Base-by-base conservation (phyloP, 495 filamentous ascomycete genomes). In the Penicillium turbatum region DNA sequence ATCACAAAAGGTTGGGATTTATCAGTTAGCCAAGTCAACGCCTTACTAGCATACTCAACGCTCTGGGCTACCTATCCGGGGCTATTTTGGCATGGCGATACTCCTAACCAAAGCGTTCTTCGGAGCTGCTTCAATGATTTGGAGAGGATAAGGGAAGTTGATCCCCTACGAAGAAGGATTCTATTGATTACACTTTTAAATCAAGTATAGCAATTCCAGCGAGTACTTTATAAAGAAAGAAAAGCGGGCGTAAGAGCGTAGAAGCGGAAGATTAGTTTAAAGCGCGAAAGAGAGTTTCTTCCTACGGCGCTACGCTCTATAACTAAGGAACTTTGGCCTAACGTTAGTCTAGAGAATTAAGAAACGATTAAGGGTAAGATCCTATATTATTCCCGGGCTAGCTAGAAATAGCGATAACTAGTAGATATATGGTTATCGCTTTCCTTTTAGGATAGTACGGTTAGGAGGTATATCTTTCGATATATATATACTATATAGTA, bases 391-490 rank as follows among this genome's bases (percentile, higher is more conserved):
- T 48, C 45, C 12, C 45, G 27, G 3, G 6, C 9, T 17, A 29
- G 45, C 3, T 48, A 29, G 45, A 48, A 48, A 48, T 48, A 29
- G 45, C 26, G 8, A 35, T 29, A 48, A 35, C 13, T 48, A 48
- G 27, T n/a, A 16, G 27, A 11, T 19, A 13, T 8, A 6, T 29
- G 19, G 29, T 35, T 48, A 13, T 6, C 35, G 12, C 30, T 48
- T 21, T 48, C 45, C 21, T 17, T 48, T 35, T 29, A 48, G 3
- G 15, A 48, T 12, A 35, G n/a, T 15, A 48, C 11, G 6, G 26
- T 21, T 2, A 48, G 29, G 19, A 12, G 30, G 45, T 48, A 48
- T 19, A 16, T 48, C 15, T 24, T 21, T 34, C 15, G 10, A 17
- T n/a, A 34, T 35, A n/a, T 2, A 3, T 21, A 35, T 48, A 11